Evolutionary conservation across 2,329 filamentous ascomycete species (phyloP), one percentile per base, ranked within the genome.

Genomic region (Xylaria sp.): DNA sequence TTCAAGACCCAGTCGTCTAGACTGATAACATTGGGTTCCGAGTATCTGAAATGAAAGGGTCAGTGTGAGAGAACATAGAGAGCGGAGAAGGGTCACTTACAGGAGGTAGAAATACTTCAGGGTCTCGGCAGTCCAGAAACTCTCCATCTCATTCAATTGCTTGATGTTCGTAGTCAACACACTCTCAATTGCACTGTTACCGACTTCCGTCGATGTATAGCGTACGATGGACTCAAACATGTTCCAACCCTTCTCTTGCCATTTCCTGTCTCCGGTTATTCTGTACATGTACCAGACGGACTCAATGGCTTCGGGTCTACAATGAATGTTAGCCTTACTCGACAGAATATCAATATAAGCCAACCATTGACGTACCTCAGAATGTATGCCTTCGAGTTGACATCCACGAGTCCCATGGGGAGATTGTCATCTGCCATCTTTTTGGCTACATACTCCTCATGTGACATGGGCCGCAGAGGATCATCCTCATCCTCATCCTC

Each of bases 51-150:
- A 59, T 49, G 44, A 44, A 39, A 35, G 18, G 58, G 55, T 53
- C 46, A 13, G 11, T 39, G 23, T 35, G 2, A 10, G 5, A 3
- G 9, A 13, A 8, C 9, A 53, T 13, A 10, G 16, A 11, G 47
- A 46, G 16, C 7, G 13, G 3, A 4, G 16, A 4, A 34, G 50
- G 46, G 18, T 19, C 11, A 85, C 85, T 72, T 90, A 96, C 54
- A 96, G 79, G 59, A 96, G 74, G 72, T 91, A 96, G 66, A 94
- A 96, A 71, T 96, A 96, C 78, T 96, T 97, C 67, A 96, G 78
- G 47, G 91, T 96, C 79, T 96, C 92, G 2, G 89, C 89, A 62
- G 91, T 79, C 90, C 92, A 96, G 74, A 95, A 96, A 69, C 89
- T 92, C 76, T 96, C 89, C 89, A 93, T 92, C 66, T 80, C 78